phyloP scores from a whole-genome alignment of 345 rosid species.

The Aquilaria malaccensis region DNA sequence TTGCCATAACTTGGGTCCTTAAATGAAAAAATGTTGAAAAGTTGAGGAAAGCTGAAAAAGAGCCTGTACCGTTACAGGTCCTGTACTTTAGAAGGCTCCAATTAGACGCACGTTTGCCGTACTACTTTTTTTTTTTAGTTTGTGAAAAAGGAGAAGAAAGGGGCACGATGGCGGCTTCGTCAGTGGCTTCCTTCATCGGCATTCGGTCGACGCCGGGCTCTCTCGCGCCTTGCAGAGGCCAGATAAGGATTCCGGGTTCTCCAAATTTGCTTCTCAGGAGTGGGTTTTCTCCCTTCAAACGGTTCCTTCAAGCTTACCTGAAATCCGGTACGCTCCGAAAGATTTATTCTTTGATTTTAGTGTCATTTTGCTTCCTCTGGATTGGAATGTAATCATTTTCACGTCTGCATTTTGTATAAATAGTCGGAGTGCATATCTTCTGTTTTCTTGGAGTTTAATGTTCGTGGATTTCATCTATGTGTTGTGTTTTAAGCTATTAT shows the following conservation, averaged over 20 bases:
- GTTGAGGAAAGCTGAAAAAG: too few species aligned
- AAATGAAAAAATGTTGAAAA: too few species aligned
- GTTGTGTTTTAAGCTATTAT: neutral
- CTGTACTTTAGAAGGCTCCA: too few species aligned
- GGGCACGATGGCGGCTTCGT: slow-evolving; percentile 21
- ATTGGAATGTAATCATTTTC: neutral
- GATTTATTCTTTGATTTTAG: neutral
- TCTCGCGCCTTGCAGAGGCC: slow-evolving; percentile 33
- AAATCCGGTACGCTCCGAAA: slow-evolving; percentile 39
- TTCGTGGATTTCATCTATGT: neutral
- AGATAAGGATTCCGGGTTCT: slow-evolving; percentile 20
- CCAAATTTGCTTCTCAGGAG: slow-evolving; percentile 20
- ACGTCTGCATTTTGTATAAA: too few species aligned
- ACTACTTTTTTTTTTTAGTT: too few species aligned
- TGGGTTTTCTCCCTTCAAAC: slow-evolving; percentile 36
- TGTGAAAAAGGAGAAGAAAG: neutral
- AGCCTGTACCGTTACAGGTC: too few species aligned
- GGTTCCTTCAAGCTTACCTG: slow-evolving; percentile 42
- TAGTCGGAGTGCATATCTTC: neutral
- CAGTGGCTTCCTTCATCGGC: slow-evolving; percentile 41
- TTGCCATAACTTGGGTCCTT: too few species aligned
- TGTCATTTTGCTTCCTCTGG: neutral
- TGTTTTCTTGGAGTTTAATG: neutral
- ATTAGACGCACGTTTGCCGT: too few species aligned
- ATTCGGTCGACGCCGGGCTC: slow-evolving; percentile 25